Conservation (phyloP, 345 rosid species). For the Eucalyptus regnans region DNA sequence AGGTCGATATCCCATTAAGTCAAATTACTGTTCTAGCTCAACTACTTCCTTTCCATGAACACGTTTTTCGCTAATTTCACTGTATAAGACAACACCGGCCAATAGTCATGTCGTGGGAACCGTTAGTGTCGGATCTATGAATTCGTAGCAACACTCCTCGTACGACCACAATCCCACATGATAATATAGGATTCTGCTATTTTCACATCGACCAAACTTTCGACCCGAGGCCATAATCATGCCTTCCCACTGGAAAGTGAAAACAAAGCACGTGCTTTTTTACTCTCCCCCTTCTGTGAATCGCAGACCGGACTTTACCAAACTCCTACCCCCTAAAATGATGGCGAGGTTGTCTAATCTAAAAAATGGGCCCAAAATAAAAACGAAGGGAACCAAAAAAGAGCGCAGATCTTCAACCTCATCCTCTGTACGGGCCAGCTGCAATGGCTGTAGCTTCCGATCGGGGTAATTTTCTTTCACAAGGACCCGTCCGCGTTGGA, state of each 20-base stretch:
- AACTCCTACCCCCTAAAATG: background rate
- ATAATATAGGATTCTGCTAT: background rate
- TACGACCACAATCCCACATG: background rate
- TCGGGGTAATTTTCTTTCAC: background rate
- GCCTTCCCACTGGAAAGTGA: background rate
- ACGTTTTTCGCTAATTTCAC: background rate
- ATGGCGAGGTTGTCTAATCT: background rate
- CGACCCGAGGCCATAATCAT: background rate
- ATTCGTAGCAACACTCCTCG: background rate
- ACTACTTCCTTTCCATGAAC: background rate
- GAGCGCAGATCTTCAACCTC: background rate
- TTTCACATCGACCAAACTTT: background rate
- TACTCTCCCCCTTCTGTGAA: background rate
- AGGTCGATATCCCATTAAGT: background rate
- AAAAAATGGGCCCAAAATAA: background rate
- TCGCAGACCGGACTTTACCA: background rate
- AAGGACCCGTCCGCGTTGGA: conserved; percentile 36
- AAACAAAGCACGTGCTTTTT: background rate
- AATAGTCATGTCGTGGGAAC: background rate
- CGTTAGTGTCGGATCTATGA: background rate
- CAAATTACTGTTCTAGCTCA: background rate
- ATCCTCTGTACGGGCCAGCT: background rate
- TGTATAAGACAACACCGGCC: background rate
- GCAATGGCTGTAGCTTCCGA: background rate
- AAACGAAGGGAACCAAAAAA: background rate